Base-by-base conservation (phyloP, 1,139 yeast species). In the Hyphopichia khmerensis region DNA sequence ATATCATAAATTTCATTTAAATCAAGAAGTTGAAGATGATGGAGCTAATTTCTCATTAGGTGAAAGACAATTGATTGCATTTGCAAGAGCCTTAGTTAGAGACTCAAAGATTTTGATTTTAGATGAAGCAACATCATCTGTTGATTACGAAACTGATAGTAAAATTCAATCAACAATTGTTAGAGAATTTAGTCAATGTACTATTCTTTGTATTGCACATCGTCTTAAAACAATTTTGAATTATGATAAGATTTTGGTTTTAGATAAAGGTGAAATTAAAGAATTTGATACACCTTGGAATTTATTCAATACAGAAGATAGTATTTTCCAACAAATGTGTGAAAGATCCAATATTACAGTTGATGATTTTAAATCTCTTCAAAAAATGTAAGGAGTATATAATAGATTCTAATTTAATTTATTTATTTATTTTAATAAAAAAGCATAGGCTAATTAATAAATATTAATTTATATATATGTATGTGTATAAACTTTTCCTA, bases 71-170 rank as follows among this genome's bases (percentile, higher is more conserved):
- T 67, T 78, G 45, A 60, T 78, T 45, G 77, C 82, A 3, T 69
- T 78, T 47, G 77, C 81, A 17, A 61, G 83, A 45, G 79, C 82
- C 1, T 66, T 78, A 53, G 78, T 77, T 18, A 64, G 79, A 38
- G 65, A 73, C 42, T 62, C 77, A 17, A 75, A 72, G 57, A 74
- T 78, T 42, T 65, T 78, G 45, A 70, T 78, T 46, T 59, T 78
- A 46, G 82, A 78, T 55, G 82, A 78, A 59, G 82, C 82, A 18
- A 77, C 83, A 0, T 74, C 81, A 1, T 73, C 79, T 19, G 82
- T 77, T 39, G 82, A 78, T 57, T 77, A 75, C 51, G 80, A 74
- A 51, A 78, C 83, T 3, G 82, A 77, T 52, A 57, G 72, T 15
- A 73, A 65, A 51, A 77, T 77, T 45, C 82, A 77, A 51, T 53